Evolutionary conservation across 2,329 filamentous ascomycete genomes (phyloP), one percentile per base, ranked within the genome.

Genomic region (Hawksworthiomyces lignivorus): DNA sequence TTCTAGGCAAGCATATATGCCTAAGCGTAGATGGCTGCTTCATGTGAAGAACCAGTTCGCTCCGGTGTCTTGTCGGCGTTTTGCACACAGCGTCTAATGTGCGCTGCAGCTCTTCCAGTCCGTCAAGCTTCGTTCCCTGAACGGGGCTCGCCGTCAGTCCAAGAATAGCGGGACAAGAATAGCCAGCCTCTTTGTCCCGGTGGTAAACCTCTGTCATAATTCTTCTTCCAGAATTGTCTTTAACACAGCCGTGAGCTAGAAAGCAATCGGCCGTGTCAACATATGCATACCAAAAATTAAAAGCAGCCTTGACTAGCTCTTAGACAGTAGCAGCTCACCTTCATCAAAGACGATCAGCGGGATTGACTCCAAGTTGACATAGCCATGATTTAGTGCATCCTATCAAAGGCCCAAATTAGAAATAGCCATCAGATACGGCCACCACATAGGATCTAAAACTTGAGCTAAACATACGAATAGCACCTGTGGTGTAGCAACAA

Each of bases 131-230:
- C 1, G 73, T 76, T 42, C 69, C 75, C 49, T 82, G 77, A 4
- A 86, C 73, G 0, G 87, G 87, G 47, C 84, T 94, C 1, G 88
- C 88, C 7, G 83, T 89, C 19, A 95, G 67, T 0, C 87, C 88
- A 5, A 95, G 65, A 21, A 95, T 81, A 17, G 70, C 67, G 0
- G 88, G 88, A 2, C 77, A 59, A 0, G 53, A 36, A 0, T 57
- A 46, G 0, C 66, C 68, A 2, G 43, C 48, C 0, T 41, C 48
- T 38, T 68, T 69, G 15, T 56, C 59, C 21, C 66, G 63, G 47
- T 78, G 74, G 53, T 94, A 94, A 50, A 84, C 82, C 22, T 78
- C 64, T 21, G 62, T 65, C 84, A 94, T 90, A 26, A 94, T 82
- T 29, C 67, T 73, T 43, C 80, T 80, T 10, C 80, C 78, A 0